Evolutionary conservation across 176 grass and related monocot genomes (phyloP).

Genomic region (Cymbopogon citratus): DNA sequence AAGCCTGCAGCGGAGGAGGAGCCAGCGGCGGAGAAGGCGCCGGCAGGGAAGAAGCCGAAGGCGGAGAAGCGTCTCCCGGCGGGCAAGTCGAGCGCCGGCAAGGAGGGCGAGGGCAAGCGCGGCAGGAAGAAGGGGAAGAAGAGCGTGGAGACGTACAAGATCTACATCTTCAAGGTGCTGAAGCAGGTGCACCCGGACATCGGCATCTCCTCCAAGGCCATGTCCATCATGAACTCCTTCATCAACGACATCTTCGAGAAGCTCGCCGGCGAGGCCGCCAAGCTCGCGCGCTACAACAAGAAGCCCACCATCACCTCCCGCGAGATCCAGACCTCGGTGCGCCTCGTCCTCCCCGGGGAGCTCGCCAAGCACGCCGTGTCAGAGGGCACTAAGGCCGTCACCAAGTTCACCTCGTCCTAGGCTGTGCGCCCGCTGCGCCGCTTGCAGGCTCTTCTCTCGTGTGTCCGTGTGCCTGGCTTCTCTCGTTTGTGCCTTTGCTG

Average conservation of each 20-base stretch:
- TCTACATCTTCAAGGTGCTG: too few relatives aligned
- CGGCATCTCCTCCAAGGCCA: slow-evolving; percentile 45
- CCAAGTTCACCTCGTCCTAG: slow-evolving; percentile 46
- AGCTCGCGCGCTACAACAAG: slow-evolving; percentile 14
- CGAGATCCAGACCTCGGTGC: slow-evolving; percentile 6
- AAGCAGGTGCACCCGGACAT: slow-evolving; percentile 28
- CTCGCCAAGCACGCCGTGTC: slow-evolving; percentile 59
- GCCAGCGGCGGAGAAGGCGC: too few relatives aligned
- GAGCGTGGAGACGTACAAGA: too few relatives aligned
- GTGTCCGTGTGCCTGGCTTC: too few relatives aligned
- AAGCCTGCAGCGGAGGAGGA: slow-evolving; percentile 32
- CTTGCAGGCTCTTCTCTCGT: background rate
- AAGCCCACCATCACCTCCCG: slow-evolving; percentile 6
- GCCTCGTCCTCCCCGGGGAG: slow-evolving; percentile 55
- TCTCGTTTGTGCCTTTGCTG: too few relatives aligned
- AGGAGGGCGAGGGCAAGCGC: too few relatives aligned
- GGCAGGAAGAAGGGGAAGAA: too few relatives aligned
- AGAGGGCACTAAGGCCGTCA: slow-evolving; percentile 61
- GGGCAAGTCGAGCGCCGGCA: too few relatives aligned
- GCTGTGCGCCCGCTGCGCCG: background rate
- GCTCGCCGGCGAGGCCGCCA: slow-evolving; percentile 22
- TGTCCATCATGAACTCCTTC: slow-evolving; percentile 53
- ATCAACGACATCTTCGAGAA: slow-evolving; percentile 61
- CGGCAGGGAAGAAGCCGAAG: too few relatives aligned
- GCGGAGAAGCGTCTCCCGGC: too few relatives aligned